Percentiles rank a stretch among this genome's conserved stretches.
Conservation (phyloP, 768 basidiomycete species). For the Infundibulicybe gibba region DNA sequence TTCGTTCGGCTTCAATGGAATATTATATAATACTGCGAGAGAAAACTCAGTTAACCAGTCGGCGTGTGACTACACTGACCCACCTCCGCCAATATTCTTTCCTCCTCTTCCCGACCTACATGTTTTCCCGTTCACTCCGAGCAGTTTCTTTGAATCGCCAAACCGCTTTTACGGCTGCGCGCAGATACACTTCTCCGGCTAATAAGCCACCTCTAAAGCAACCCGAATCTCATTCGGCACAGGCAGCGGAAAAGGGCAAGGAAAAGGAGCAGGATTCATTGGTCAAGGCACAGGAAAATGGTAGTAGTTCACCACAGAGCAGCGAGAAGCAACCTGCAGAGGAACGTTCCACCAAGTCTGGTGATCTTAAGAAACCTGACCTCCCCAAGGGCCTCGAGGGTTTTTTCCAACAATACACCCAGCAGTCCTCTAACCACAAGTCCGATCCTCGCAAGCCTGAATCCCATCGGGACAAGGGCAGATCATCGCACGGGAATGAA, state of each 20-base stretch:
- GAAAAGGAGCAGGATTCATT: conserved; percentile 21
- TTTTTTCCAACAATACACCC: conserved; percentile 70
- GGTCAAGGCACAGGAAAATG: conserved; percentile 9
- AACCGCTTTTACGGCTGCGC: conserved; percentile 28
- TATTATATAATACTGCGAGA: too few relatives aligned
- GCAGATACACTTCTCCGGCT: conserved; percentile 48
- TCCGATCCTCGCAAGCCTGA: conserved; percentile 28
- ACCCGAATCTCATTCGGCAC: conserved; percentile 6
- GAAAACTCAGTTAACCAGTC: too few relatives aligned
- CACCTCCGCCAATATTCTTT: conserved; percentile 3
- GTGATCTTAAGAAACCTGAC: conserved; percentile 31
- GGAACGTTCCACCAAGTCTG: conserved; percentile 5
- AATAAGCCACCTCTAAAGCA: conserved; percentile 23
- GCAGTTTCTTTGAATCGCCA: conserved; percentile 40
- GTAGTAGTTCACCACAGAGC: conserved; percentile 16
- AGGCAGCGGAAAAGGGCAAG: conserved; percentile 20
- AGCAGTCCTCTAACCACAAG: conserved; percentile 35
- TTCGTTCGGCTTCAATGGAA: too few relatives aligned
- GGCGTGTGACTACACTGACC: too few relatives aligned
- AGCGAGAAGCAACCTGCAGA: conserved; percentile 14
- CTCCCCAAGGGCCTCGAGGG: conserved; percentile 71
- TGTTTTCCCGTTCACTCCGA: conserved; percentile 66
- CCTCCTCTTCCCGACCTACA: conserved; percentile 21
- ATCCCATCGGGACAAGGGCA: conserved; percentile 33
- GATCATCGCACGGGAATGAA: conserved; percentile 20